Evolutionary conservation across 768 basidiomycete genomes (phyloP), one percentile per base, ranked within the genome.

Genomic region (Collybia sordida): DNA sequence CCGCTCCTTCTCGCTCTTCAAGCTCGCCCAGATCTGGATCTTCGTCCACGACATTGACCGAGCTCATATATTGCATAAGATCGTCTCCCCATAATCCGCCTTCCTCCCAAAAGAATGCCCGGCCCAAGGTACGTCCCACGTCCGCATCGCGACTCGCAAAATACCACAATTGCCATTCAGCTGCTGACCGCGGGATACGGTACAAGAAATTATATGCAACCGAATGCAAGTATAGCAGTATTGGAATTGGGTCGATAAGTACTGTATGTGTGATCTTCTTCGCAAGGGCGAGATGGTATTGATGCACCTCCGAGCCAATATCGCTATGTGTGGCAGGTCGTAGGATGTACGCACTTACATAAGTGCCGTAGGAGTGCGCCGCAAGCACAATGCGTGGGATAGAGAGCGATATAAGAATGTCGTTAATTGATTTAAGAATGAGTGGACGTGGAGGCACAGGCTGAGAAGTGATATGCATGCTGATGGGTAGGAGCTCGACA

Each of bases 201-300:
- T 87, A 85, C 34, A 88, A 69, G 50, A 88, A 87, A 61, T 85
- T 86, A 61, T 74, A 77, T 17, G 83, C 82, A 38, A 86, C 77
- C n/a, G 74, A 57, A 4, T 85, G 81, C 36, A 80, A 72, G 64
- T 85, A 82, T 6, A 87, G 71, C 2, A 87, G 66, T 53, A 88
- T 73, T 0, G 84, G 82, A 31, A 86, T 82, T 2, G 85, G 86
- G 64, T 87, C 85, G 39, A 86, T 67, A 40, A 88, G 69, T 22
- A 86, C 63, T 22, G 67, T 62, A 17, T 76, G 70, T 1, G 71
- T 61, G 52, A 87, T 66, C 36, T 72, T 64, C 64, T 24, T 55
- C 8, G 47, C 64, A 11, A 69, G 60, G 7, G 45, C 42, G 31
- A 28, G 45, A 6, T 45, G 43, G 5, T 37, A 35, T 8, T 25